Evolutionary conservation across 176 grass and related monocot species (phyloP).

Genomic region (Oryza meridionalis): DNA sequence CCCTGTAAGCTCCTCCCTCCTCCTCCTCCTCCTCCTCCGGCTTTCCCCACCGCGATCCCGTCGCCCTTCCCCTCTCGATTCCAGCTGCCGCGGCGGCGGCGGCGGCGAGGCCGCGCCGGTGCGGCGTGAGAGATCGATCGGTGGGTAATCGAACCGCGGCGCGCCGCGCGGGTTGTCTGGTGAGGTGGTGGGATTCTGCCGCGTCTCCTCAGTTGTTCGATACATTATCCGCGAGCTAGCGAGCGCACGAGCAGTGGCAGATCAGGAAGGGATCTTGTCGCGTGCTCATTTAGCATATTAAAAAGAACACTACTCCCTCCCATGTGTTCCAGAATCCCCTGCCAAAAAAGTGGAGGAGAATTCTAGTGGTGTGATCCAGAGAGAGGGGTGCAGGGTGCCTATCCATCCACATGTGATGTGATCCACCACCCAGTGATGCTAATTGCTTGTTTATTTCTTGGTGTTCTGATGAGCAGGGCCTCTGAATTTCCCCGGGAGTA

Average conservation of each 20-base stretch:
- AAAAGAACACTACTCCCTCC: neutral
- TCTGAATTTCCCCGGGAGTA: slow-evolving; percentile 76
- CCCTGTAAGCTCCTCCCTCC: slow-evolving; percentile 52
- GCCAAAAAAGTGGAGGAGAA: slow-evolving; percentile 1
- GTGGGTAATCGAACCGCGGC: neutral
- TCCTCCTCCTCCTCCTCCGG: neutral
- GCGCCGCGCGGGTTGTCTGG: neutral
- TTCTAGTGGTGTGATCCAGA: neutral
- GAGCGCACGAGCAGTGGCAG: slow-evolving; percentile 11
- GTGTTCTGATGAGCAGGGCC: slow-evolving; percentile 51
- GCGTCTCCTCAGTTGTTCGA: neutral
- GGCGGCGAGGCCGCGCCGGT: neutral
- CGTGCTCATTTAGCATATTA: slow-evolving; percentile 34
- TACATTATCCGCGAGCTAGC: slow-evolving; percentile 23
- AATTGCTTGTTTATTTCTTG: slow-evolving; percentile 17
- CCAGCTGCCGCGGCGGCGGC: neutral
- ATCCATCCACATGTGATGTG: slow-evolving; percentile 13
- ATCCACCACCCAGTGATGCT: slow-evolving; percentile 2
- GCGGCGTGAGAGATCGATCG: slow-evolving; percentile 1
- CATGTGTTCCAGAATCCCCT: slow-evolving; percentile 38
- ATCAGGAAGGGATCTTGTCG: slow-evolving; percentile 35
- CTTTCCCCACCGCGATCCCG: too few species aligned
- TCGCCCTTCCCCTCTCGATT: neutral
- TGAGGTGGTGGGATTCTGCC: slow-evolving; percentile 4
- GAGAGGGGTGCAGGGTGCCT: neutral